Percentiles rank a stretch among this genome's conserved stretches.
Conservation (phyloP, 179 eudicot genomes). For the Nepenthes alata region DNA sequence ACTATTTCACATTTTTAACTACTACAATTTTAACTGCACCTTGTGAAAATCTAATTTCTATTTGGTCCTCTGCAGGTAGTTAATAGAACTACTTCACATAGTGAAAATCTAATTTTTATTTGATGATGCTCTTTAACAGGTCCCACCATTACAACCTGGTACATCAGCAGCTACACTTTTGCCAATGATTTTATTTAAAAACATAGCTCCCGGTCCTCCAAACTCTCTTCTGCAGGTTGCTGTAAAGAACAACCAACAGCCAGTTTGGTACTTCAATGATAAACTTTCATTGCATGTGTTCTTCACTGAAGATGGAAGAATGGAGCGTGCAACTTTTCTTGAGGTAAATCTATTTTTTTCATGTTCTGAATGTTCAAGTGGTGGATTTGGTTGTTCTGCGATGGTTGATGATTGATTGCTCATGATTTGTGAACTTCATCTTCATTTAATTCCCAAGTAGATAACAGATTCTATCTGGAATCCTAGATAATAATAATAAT, state of each 20-base stretch:
- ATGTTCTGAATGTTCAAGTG: background rate
- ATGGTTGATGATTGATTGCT: background rate
- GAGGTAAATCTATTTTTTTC: constrained; percentile 41
- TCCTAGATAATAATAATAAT: no score
- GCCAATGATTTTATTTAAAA: constrained; percentile 92
- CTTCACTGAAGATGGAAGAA: constrained; percentile 86
- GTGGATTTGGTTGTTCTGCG: background rate
- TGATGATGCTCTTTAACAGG: constrained; percentile 20
- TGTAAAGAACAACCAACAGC: constrained; percentile 91
- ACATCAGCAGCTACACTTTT: constrained; percentile 68
- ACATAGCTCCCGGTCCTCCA: constrained; percentile 74
- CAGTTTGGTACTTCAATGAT: constrained; percentile 94
- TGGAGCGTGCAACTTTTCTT: constrained; percentile 82
- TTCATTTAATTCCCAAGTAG: no score
- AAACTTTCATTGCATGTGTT: constrained; percentile 53
- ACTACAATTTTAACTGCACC: no score
- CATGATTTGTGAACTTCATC: background rate
- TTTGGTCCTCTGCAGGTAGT: background rate
- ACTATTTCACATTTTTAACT: background rate
- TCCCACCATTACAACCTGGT: constrained; percentile 78
- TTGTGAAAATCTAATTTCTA: background rate
- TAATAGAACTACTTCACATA: background rate
- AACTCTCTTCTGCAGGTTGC: constrained; percentile 86
- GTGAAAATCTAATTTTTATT: background rate
- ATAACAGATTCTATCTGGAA: no score